Conservation (phyloP, 768 basidiomycete genomes). For the Mycena galericulata region DNA sequence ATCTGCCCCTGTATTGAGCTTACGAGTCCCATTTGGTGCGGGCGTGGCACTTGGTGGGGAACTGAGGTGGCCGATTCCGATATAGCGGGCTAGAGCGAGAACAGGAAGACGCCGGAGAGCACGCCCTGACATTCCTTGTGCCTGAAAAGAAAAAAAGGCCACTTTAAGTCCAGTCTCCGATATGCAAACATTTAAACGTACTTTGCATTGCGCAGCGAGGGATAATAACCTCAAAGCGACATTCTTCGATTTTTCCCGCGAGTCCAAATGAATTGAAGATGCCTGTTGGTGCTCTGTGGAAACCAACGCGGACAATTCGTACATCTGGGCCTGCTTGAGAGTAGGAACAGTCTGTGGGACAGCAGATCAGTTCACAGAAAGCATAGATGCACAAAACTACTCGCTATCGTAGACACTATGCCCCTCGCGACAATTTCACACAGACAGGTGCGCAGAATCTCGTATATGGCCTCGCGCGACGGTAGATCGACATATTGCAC, state of each 20-base stretch:
- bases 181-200: conserved; percentile 52
- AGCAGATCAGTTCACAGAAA: background rate
- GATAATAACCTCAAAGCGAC: conserved; percentile 69
- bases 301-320: conserved; percentile 54
- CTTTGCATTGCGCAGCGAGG: conserved; percentile 85
- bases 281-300: conserved; percentile 15
- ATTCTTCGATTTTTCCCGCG: conserved; percentile 62
- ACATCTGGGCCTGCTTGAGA: conserved; percentile 70
- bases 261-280: conserved; percentile 40
- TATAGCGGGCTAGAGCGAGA: conserved; percentile 87
- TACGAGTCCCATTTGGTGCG: conserved; percentile 23
- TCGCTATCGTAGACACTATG: conserved; percentile 73
- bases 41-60: conserved; percentile 12
- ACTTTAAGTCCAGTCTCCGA: background rate
- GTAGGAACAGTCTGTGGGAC: conserved; percentile 69
- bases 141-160: conserved; percentile 55
- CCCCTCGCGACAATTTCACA: conserved; percentile 82
- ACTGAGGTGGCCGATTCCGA: conserved; percentile 63
- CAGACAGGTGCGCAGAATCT: conserved; percentile 88
- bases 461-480: conserved; percentile 91
- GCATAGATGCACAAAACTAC: conserved; percentile 41
- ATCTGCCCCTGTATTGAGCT: conserved; percentile 44
- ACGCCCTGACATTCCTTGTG: conserved; percentile 91
- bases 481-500: conserved; percentile 95
- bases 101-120: conserved; percentile 94